Evolutionary conservation across 495 filamentous ascomycete genomes (phyloP).

Genomic region (Aspergillus heteromorphus): DNA sequence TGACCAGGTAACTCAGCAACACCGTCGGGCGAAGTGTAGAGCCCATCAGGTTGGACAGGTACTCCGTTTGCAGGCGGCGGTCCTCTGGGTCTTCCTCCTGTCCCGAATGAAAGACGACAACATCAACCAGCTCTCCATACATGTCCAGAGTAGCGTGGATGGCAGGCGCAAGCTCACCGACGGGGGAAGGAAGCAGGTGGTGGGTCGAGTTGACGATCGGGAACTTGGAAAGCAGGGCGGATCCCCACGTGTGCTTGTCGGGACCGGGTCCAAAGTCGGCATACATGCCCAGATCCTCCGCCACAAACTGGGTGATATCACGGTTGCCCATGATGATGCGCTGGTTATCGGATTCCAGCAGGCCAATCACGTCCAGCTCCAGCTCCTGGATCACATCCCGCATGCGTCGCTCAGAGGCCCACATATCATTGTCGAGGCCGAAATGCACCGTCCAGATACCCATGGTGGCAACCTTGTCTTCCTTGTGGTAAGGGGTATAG

Average conservation of each 20-base stretch:
- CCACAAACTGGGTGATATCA: conserved; percentile 91
- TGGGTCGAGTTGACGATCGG: conserved; percentile 97
- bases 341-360: conserved; percentile 90
- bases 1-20: conserved; percentile 87
- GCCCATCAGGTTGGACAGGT: conserved; percentile 85
- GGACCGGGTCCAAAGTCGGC: conserved; percentile 96
- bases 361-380: conserved; percentile 90
- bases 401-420: conserved; percentile 92
- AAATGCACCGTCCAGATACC: conserved; percentile 99
- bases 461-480: conserved; percentile 79
- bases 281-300: conserved; percentile 97
- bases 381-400: conserved; percentile 87
- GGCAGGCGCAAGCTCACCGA: conserved; percentile 91
- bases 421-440: conserved; percentile 98
- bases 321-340: conserved; percentile 99
- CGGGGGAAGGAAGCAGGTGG: conserved; percentile 87
- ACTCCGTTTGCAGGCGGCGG: conserved; percentile 79
- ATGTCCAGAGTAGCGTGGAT: conserved; percentile 93
- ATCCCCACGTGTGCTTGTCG: conserved; percentile 98
- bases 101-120: conserved; percentile 98
- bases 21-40: conserved; percentile 74
- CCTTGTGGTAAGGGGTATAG: conserved; percentile 82
- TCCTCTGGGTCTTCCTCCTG: conserved; percentile 98
- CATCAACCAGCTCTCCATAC: conserved; percentile 85
- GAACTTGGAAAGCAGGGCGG: conserved; percentile 91